These are phyloP conservation scores for Cyberlindnera xylosilytica DNA, from an alignment of 805 yeast genomes.

Conservation along the genomic window DNA sequence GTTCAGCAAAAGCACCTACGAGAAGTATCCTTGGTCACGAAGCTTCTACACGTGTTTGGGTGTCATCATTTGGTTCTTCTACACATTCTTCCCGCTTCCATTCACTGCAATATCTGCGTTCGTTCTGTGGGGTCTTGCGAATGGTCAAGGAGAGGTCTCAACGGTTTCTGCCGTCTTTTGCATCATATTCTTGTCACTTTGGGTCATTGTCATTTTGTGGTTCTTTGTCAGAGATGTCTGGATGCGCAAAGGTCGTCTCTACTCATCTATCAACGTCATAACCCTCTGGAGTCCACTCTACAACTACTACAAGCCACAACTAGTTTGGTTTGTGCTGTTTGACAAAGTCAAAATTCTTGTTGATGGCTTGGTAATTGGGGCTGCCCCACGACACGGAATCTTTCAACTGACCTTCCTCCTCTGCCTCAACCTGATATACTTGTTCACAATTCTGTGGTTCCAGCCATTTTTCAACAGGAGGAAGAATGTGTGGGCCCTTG, in stretches of 20 bases:
- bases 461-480: slow-evolving; percentile 31
- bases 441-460: slow-evolving; percentile 23
- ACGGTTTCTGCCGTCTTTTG: slow-evolving; percentile 2
- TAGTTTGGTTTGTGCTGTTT: slow-evolving; percentile 36
- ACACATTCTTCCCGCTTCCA: slow-evolving; percentile 12
- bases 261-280: slow-evolving; percentile 45
- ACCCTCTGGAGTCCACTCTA: slow-evolving; percentile 46
- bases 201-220: slow-evolving; percentile 9
- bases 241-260: slow-evolving; percentile 29
- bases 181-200: slow-evolving; percentile 1
- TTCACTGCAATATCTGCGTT: slow-evolving; percentile 10
- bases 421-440: slow-evolving; percentile 33
- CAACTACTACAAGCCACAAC: slow-evolving; percentile 40
- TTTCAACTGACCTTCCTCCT: slow-evolving; percentile 42
- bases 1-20: neutral
- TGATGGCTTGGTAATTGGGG: slow-evolving; percentile 42
- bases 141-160: neutral
- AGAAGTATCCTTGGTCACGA: slow-evolving; percentile 3
- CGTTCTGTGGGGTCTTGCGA: slow-evolving; percentile 3
- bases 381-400: slow-evolving; percentile 40
- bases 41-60: neutral
- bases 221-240: slow-evolving; percentile 14
- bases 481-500: slow-evolving; percentile 30
- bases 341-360: slow-evolving; percentile 34
- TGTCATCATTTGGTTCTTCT: slow-evolving; percentile 8